These are phyloP conservation scores for Lentinula edodes DNA, from an alignment of 768 basidiomycete genomes.

Conservation along the genomic window DNA sequence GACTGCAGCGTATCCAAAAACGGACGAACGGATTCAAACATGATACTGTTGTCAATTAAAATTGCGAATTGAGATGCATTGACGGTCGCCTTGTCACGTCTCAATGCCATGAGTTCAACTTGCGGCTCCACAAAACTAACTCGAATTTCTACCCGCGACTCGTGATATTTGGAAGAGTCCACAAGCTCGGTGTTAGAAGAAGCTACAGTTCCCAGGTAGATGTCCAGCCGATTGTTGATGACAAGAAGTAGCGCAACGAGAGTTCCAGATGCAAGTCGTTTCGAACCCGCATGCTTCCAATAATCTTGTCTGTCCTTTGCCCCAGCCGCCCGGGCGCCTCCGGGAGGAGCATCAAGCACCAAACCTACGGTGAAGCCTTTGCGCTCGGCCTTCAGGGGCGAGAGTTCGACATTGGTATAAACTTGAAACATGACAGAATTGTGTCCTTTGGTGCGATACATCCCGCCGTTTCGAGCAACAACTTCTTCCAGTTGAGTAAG, in stretches of 20 bases:
- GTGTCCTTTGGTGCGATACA: conserved; percentile 39
- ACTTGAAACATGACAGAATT: conserved; percentile 58
- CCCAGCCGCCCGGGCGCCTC: conserved; percentile 38
- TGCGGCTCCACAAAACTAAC: conserved; percentile 61
- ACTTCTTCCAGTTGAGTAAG: conserved; percentile 39
- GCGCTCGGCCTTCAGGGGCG: conserved; percentile 40
- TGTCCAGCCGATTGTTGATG: conserved; percentile 22
- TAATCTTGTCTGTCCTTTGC: conserved; percentile 37
- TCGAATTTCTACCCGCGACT: conserved; percentile 35
- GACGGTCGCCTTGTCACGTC: conserved; percentile 16
- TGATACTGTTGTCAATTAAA: conserved; percentile 56
- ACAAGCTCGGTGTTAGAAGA: conserved; percentile 39
- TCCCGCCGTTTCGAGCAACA: conserved; percentile 50
- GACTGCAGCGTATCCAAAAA: conserved; percentile 56
- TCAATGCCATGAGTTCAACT: conserved; percentile 43
- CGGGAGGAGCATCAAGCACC: conserved; percentile 48
- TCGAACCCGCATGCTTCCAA: conserved; percentile 59
- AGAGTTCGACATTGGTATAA: conserved; percentile 50
- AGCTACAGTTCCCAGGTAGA: conserved; percentile 51
- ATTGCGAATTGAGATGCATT: conserved; percentile 19
- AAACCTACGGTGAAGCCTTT: conserved; percentile 47
- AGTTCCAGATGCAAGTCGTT: conserved; percentile 54
- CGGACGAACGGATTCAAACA: conserved; percentile 65
- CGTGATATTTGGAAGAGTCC: conserved; percentile 30
- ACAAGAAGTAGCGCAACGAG: conserved; percentile 59